Base-by-base conservation (phyloP, 108 stramenopile genomes). In the Aureococcus anophagefferens region DNA sequence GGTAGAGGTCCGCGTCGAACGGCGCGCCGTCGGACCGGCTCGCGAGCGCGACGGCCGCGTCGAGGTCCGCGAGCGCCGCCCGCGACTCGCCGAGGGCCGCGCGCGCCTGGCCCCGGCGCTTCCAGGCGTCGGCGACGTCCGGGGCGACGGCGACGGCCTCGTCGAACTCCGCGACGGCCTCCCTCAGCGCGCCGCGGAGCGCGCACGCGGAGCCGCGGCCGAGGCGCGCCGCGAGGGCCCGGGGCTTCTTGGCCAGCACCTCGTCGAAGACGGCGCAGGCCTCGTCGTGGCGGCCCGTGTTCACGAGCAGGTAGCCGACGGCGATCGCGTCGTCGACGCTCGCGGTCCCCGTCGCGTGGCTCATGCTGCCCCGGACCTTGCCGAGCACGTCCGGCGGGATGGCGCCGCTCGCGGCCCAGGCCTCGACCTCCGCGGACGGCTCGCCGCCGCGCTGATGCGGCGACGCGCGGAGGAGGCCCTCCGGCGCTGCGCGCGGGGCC, bases 241-340 rank as follows among this genome's bases (percentile, higher is more conserved):
- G 14, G 7, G 51, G 51, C 21, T 59, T 3, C 21, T 16, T 25
- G 7, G 14, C 17, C 3, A 74, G 66, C n/a, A 74, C 65, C 67
- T 68, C 66, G 72, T 71, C 65, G 35, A 74, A 74, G 72, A 67
- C 72, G 30, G 67, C 35, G 11, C 66, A 65, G 25, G 73, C 73
- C n/a, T 72, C 35, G 36, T 35, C 37, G 64, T 67, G 73, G 29
- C 72, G 71, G 28, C 63, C 16, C 72, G 73, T 68, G 72, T 74
- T 65, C 33, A 34, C 33, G 62, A 70, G 30, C 0, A 70, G 35
- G 62, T 33, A 70, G 18, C 59, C 46, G 17, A 28, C 16, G 32
- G 30, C 33, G 51, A 18, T 63, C 59, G 14, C 33, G 59, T 62
- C 46, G 44, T 59, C 51, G 21, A 25, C 25, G 3, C 13, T 11